Percentiles rank a stretch among this genome's conserved stretches.
These are phyloP conservation scores for Acanthamoeba rhysodes DNA, from an alignment of 208 protist genomes.

Conservation along the genomic window DNA sequence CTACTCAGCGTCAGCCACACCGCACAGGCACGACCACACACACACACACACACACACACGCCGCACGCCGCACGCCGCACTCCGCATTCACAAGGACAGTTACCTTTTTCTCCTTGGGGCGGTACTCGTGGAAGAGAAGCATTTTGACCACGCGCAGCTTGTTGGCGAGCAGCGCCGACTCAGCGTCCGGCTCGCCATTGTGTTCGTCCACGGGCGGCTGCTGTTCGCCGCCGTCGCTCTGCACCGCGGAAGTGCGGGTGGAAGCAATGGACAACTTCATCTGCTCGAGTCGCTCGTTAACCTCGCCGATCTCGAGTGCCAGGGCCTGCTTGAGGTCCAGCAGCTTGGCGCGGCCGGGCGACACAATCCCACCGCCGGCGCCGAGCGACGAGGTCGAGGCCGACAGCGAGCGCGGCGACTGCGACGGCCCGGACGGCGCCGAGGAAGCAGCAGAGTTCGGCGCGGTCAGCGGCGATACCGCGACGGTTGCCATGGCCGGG, in stretches of 20 bases:
- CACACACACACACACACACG: neutral
- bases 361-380: neutral
- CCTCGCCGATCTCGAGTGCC: conserved; percentile 13
- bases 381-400: neutral
- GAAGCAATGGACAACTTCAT: neutral
- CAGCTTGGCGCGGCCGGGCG: neutral
- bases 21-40: neutral
- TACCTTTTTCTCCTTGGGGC: conserved; percentile 28
- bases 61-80: too few species aligned
- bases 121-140: neutral
- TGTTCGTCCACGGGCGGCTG: neutral
- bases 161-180: neutral
- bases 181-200: neutral
- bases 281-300: neutral
- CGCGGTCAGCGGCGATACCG: neutral
- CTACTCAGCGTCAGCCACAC: neutral
- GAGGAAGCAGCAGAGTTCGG: neutral
- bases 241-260: neutral
- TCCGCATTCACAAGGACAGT: too few species aligned
- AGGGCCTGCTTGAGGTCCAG: conserved; percentile 32
- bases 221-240: neutral
- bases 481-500: neutral
- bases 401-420: neutral
- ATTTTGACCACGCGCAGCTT: neutral
- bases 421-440: neutral